These are phyloP conservation scores for Botrytis sinoallii DNA, from an alignment of 2,329 filamentous ascomycete genomes.

Conservation along the genomic window DNA sequence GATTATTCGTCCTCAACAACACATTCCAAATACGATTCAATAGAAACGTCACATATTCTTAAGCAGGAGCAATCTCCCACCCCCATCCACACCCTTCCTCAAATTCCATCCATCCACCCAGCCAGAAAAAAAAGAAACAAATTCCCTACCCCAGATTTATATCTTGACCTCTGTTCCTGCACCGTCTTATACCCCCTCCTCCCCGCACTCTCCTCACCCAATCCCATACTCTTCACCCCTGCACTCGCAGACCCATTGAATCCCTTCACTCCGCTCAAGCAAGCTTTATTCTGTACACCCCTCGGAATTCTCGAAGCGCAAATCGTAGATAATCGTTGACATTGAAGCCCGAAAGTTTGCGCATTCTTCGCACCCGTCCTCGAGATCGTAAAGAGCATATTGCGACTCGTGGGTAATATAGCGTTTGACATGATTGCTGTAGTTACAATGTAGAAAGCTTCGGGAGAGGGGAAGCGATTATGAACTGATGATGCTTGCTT, in stretches of 20 bases:
- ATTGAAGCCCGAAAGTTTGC: constrained; percentile 16
- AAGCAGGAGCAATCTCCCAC: neutral
- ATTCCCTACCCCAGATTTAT: constrained; percentile 34
- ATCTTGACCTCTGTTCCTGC: constrained; percentile 35
- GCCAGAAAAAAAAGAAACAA: neutral
- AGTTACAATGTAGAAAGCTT: neutral
- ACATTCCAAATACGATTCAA: neutral
- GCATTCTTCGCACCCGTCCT: constrained; percentile 1
- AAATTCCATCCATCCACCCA: neutral
- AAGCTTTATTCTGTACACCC: neutral
- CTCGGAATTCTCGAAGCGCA: constrained; percentile 4
- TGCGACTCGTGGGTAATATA: neutral
- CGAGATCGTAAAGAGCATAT: neutral
- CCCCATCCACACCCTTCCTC: neutral
- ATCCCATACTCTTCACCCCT: neutral
- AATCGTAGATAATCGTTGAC: constrained; percentile 21
- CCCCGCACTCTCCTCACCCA: neutral
- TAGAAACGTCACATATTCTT: neutral
- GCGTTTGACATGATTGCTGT: constrained; percentile 5
- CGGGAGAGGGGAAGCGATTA: neutral
- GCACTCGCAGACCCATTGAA: neutral
- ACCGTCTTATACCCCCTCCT: constrained; percentile 35
- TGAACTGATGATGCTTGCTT: constrained; percentile 1
- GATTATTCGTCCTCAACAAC: too few species aligned
- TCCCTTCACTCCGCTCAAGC: neutral